Evolutionary conservation across 768 basidiomycete genomes (phyloP).

Genomic region (Xanthoconium purpureum): DNA sequence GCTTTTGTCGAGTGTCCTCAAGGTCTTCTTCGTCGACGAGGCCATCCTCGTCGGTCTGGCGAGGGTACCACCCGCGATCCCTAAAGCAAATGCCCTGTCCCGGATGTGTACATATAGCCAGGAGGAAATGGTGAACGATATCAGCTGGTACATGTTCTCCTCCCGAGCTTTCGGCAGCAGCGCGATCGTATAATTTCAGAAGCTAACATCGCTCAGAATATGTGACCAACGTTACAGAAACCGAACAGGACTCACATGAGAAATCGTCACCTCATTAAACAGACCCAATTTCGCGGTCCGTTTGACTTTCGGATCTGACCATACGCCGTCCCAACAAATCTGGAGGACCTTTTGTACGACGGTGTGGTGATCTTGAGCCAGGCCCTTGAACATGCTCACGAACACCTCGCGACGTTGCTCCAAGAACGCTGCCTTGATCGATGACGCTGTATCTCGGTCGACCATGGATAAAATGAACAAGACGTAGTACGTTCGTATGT

Average conservation of each 20-base stretch:
- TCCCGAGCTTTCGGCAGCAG: conserved; percentile 44
- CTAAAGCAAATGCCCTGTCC: conserved; percentile 85
- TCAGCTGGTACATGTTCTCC: conserved; percentile 66
- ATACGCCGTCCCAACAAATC: conserved; percentile 71
- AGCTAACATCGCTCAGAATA: conserved; percentile 42
- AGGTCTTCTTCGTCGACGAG: conserved; percentile 38
- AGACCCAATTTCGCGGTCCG: conserved; percentile 66
- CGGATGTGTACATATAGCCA: conserved; percentile 77
- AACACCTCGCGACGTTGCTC: conserved; percentile 70
- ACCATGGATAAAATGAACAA: conserved; percentile 74
- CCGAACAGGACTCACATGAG: conserved; percentile 47
- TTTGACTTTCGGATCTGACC: conserved; percentile 70
- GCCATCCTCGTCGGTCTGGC: conserved; percentile 49
- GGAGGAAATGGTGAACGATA: conserved; percentile 81
- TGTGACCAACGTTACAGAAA: background rate
- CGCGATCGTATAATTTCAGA: conserved; percentile 70
- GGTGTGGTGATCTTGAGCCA: conserved; percentile 61
- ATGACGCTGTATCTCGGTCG: conserved; percentile 41
- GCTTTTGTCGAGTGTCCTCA: conserved; percentile 30
- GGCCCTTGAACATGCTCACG: conserved; percentile 67
- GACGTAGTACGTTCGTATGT: conserved; percentile 77
- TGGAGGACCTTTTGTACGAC: conserved; percentile 67
- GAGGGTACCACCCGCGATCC: conserved; percentile 88
- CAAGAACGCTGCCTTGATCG: conserved; percentile 61
- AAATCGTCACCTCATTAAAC: conserved; percentile 65